Conservation (phyloP, 2,329 filamentous ascomycete genomes). For the Diaporthe capsici region DNA sequence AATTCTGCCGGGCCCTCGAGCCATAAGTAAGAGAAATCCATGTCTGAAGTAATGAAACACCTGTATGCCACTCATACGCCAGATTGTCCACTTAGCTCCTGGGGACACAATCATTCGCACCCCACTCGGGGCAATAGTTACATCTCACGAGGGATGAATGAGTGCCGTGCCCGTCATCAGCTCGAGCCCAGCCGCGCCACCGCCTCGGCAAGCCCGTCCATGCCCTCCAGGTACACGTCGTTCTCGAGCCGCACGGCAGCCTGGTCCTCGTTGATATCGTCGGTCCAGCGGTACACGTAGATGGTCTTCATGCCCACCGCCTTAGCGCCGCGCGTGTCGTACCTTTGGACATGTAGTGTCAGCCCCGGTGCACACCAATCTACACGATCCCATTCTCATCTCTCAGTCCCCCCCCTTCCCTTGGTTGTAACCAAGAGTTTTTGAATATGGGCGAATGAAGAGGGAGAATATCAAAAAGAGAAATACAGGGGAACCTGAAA, state of each 20-base stretch:
- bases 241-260: conserved; percentile 56
- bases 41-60: too few species aligned
- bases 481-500: not conserved
- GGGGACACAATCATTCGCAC: too few species aligned
- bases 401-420: too few species aligned
- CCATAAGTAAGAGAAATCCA: too few species aligned
- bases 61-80: too few species aligned
- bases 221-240: conserved; percentile 51
- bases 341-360: conserved; percentile 54
- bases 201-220: conserved; percentile 40
- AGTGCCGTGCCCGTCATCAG: not conserved
- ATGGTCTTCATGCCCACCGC: conserved; percentile 64
- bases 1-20: too few species aligned
- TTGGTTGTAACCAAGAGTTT: too few species aligned
- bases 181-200: conserved; percentile 36
- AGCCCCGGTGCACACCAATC: conserved; percentile 56
- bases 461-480: not conserved
- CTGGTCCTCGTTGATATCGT: conserved; percentile 65
- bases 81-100: too few species aligned
- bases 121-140: too few species aligned
- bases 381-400: not conserved
- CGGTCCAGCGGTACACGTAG: conserved; percentile 67
- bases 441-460: too few species aligned
- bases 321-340: conserved; percentile 65
- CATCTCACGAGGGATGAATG: too few species aligned